Evolutionary conservation across 2,329 filamentous ascomycete genomes (phyloP), one percentile per base, ranked within the genome.

Genomic region (Arthrobotrys megalospora): DNA sequence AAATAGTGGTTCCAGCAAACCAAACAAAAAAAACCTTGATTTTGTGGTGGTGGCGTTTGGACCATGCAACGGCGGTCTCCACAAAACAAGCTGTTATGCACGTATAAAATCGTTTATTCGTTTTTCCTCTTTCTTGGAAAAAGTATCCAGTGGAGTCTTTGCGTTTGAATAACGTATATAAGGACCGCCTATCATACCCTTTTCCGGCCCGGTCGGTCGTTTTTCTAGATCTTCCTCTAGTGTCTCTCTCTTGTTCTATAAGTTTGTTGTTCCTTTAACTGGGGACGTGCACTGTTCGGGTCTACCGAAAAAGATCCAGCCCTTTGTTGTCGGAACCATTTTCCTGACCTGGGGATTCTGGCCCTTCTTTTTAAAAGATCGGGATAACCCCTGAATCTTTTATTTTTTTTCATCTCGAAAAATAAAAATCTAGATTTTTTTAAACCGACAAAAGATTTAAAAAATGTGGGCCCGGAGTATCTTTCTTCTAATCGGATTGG

Each of bases 171-270:
- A 38, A 38, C 36, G 19, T 43, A 60, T 60, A 60, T 60, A 60
- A 60, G 19, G 55, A 28, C 43, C 55, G 55, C 55, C 55, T 60
- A 60, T 60, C 55, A 43, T 60, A 10, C 19, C 55, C 55, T 28
- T 60, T 60, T 43, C 55, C 55, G 55, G 55, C 12, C 19, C 32
- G 5, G 12, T 28, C 19, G 53, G 53, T 32, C 52, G 55, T 14
- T 12, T 24, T n/a, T 60, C 36, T 60, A 28, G 24, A 28, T 28
- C 41, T 45, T 16, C 41, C n/a, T 45, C 41, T 14, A 45, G 14
- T 45, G 5, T 6, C 14, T 45, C n/a, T 16, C 10, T 43, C 55
- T 41, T 34, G 16, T 28, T 43, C 55, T n/a, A 16, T 16, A 45
- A 45, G n/a, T n/a, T 36, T 8, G 19, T 19, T 11, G 4, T 1